Base-by-base conservation (phyloP, 2,329 filamentous ascomycete genomes). In the Clarireedia hainanense region DNA sequence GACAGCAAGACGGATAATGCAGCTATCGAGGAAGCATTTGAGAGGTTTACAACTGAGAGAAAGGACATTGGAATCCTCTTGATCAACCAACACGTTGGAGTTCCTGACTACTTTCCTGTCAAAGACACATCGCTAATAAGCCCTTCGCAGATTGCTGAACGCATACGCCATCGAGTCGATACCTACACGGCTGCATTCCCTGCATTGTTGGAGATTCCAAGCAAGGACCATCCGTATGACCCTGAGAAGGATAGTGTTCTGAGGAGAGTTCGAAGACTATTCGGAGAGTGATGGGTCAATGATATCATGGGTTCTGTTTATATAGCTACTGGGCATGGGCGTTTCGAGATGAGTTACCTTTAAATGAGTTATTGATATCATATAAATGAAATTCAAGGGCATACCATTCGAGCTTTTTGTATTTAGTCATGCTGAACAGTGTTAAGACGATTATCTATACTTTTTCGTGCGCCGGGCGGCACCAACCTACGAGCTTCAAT, bases 201-300 rank as follows among this genome's bases (percentile, higher is more conserved):
- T n/a, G 86, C 91, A 23, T 81, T 99, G 54, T 83, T 99, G 57
- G 94, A 99, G 73, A 97, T 99, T 59, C 94, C 94, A 24, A 95
- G 90, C 75, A 99, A 99, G 79, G 94, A 99, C 72, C 94, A 99
- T 71, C 94, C 94, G 2, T 99, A 99, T 70, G 92, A 99, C 67
- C 94, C 94, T 0, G 94, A 99, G 75, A 99, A 99, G 78, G 94
- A 99, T 72, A 97, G 92, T 69, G 92, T 99, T 45, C 73, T 99
- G 74, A 88, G 91, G 75, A 81, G 94, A 63, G 94, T 99, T 62
- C 77, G 82, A 70, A 82, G 85, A 67, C 68, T 89, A 61, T 85
- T 85, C 74, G 83, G 83, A 64, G 83, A 91, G 75, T 42, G 20
- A 39, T 51, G 6, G 37, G 30, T n/a, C 45, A 43, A 60, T 47